Evolutionary conservation across 345 rosid genomes (phyloP).

Genomic region (Turritis glabra): DNA sequence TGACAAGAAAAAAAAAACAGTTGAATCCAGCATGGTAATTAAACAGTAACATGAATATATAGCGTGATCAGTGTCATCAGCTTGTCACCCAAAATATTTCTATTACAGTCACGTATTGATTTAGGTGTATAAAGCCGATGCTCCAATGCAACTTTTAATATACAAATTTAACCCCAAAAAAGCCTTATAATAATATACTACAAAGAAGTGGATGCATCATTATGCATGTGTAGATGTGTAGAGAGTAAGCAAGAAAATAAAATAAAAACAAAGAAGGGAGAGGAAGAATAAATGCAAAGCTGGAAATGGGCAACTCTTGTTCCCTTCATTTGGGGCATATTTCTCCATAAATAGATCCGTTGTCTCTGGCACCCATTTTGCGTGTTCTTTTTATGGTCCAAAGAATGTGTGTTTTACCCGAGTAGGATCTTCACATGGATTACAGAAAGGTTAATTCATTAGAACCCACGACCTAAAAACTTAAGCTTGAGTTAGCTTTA

Average conservation of each 20-base stretch:
- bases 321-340: conserved; percentile 24
- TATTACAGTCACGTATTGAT: too few species aligned
- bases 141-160: not conserved
- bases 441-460: not conserved
- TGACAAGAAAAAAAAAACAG: too few species aligned
- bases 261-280: not conserved
- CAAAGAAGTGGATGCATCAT: conserved; percentile 21
- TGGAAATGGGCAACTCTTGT: conserved; percentile 35
- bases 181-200: not conserved
- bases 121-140: not conserved
- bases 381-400: not conserved
- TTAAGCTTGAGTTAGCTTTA: not conserved
- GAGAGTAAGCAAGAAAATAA: conserved; percentile 9
- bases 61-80: not conserved
- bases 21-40: not conserved
- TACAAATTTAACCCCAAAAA: not conserved
- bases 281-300: not conserved
- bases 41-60: not conserved
- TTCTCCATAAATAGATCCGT: conserved; percentile 20
- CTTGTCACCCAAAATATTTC: not conserved
- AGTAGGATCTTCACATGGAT: not conserved
- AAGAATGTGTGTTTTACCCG: conserved; percentile 4
- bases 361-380: conserved; percentile 26
- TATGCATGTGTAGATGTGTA: conserved; percentile 29
- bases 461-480: not conserved